Evolutionary conservation across 2,329 filamentous ascomycete species (phyloP).

Genomic region (Bisporella sp.): DNA sequence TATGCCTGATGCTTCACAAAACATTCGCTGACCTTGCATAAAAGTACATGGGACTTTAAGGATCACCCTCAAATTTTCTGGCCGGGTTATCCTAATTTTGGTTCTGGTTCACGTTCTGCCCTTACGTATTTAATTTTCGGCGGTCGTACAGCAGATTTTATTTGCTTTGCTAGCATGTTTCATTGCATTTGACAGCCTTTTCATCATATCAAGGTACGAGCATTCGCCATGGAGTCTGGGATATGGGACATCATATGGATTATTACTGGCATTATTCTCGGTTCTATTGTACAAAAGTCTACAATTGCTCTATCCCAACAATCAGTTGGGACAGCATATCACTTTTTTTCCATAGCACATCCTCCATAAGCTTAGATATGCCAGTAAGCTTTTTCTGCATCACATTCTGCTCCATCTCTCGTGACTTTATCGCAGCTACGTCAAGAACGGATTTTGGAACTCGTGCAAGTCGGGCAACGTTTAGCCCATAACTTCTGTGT

Average conservation of each 20-base stretch:
- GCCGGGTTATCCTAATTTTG: too few species aligned
- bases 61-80: too few species aligned
- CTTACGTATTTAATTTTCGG: too few species aligned
- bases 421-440: constrained; percentile 71
- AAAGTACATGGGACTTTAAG: neutral
- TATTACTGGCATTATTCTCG: constrained; percentile 11
- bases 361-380: constrained; percentile 20
- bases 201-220: too few species aligned
- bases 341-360: constrained; percentile 16
- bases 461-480: constrained; percentile 81
- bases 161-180: too few species aligned
- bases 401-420: constrained; percentile 70
- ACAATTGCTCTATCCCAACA: constrained; percentile 50
- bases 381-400: constrained; percentile 49
- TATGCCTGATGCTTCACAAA: too few species aligned
- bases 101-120: too few species aligned
- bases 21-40: neutral
- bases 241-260: constrained; percentile 8
- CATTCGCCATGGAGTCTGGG: neutral
- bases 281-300: constrained; percentile 40
- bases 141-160: too few species aligned
- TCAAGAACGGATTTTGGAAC: constrained; percentile 73
- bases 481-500: constrained; percentile 88
- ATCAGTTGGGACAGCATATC: constrained; percentile 23
- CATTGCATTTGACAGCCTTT: too few species aligned